Base-by-base conservation (phyloP, 345 rosid species). In the Acer negundo region DNA sequence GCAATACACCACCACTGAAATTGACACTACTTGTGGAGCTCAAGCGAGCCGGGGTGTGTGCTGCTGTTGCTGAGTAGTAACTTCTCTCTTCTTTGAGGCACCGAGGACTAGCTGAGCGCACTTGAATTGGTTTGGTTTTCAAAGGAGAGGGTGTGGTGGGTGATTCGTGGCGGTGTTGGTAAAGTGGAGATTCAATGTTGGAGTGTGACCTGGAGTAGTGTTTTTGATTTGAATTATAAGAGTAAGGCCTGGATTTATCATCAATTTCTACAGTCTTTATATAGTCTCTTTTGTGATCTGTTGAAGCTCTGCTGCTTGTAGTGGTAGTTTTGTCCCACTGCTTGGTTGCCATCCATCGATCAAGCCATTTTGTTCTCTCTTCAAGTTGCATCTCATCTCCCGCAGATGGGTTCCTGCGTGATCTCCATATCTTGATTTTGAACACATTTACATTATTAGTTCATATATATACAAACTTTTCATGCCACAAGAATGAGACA, bases 291-390 rank as follows among this genome's bases (percentile, higher is more conserved):
- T 47, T 79, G 26, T 59, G 63, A 62, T 89, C 90, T 38, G 77
- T 80, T 64, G 90, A 89, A 49, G 81, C 77, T 74, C 86, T 81
- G 62, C 79, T 72, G 42, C 74, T 20, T 16, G 20, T 84, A n/a
- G 24, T 59, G 22, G 20, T 84, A n/a, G 24, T 59, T 59, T 69
- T 79, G 49, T 90, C 95, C 92, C 90, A 89, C 79, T 81, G 90
- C 86, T 90, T 92, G 23, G 97, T 78, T 3, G 92, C 95, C 94
- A 88, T 93, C 97, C 97, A 92, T 23, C 89, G 87, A 47, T 93
- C 91, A 22, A 95, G 91, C 98, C 97, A 95, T 72, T 84, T 82
- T 6, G 86, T 80, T 85, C 91, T 87, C 46, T 89, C 90, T 20
- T 86, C 85, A 70, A 85, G 24, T 69, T 89, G 92, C 51, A 51